Evolutionary conservation across 2,329 filamentous ascomycete genomes (phyloP).

Genomic region (Exophiala phaeomuriformis): DNA sequence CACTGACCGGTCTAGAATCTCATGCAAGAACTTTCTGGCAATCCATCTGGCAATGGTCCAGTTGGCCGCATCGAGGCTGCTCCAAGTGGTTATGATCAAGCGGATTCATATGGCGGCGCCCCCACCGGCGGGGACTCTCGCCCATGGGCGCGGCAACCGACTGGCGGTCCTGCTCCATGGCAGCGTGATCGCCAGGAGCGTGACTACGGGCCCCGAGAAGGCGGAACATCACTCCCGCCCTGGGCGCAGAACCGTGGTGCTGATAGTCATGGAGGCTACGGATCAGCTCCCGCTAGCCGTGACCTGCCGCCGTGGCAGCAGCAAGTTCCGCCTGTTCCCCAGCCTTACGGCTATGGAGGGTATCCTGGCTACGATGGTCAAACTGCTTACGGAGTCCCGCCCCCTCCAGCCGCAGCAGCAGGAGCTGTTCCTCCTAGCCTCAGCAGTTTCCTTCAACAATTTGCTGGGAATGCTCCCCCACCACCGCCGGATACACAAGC

Average conservation of each 20-base stretch:
- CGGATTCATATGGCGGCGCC: constrained; percentile 20
- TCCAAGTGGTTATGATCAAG: constrained; percentile 49
- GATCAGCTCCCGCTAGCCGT: constrained; percentile 30
- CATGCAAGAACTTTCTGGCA: constrained; percentile 91
- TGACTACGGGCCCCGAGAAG: constrained; percentile 39
- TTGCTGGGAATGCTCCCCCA: constrained; percentile 50
- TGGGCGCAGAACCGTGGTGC: constrained; percentile 30
- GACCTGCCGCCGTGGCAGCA: constrained; percentile 56
- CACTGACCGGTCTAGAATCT: constrained; percentile 58
- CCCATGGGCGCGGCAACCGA: constrained; percentile 23
- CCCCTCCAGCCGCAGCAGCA: constrained; percentile 34
- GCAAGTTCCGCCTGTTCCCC: constrained; percentile 39
- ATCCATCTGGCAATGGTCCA: constrained; percentile 50
- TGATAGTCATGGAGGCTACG: constrained; percentile 42
- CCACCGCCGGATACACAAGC: constrained; percentile 41
- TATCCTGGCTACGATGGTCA: constrained; percentile 42
- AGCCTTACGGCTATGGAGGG: constrained; percentile 51
- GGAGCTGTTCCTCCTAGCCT: constrained; percentile 46
- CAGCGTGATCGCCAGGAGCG: constrained; percentile 41
- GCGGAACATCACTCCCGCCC: constrained; percentile 31
- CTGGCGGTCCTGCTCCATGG: constrained; percentile 61
- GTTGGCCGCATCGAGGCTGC: constrained; percentile 82
- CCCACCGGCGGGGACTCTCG: constrained; percentile 51
- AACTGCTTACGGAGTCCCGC: constrained; percentile 36
- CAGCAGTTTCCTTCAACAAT: constrained; percentile 55